phyloP scores from a whole-genome alignment of 2,329 filamentous ascomycete genomes.

The Tolypocladium inflatum region DNA sequence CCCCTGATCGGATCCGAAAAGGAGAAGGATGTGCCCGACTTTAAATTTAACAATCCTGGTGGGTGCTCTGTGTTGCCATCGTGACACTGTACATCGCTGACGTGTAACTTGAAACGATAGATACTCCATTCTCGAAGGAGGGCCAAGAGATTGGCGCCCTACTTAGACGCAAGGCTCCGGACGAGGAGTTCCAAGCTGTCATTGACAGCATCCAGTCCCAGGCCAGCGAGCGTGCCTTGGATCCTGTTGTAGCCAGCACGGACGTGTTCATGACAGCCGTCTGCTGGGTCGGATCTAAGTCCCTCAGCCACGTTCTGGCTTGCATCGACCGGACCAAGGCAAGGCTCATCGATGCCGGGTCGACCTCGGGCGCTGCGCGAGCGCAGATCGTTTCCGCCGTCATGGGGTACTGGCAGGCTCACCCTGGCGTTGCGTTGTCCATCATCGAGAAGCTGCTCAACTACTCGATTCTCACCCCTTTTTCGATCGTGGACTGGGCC shows the following conservation, averaged over 20 bases:
- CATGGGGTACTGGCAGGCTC: constrained; percentile 85
- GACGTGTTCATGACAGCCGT: constrained; percentile 92
- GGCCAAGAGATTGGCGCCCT: constrained; percentile 74
- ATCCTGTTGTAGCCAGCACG: constrained; percentile 76
- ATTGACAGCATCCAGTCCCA: constrained; percentile 75
- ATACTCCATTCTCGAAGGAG: constrained; percentile 72
- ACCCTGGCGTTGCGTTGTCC: constrained; percentile 83
- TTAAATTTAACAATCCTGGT: constrained; percentile 77
- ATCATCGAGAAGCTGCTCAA: constrained; percentile 97
- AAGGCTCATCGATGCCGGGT: constrained; percentile 69
- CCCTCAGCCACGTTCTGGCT: constrained; percentile 87
- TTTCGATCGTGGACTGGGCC: constrained; percentile 83
- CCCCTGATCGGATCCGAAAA: constrained; percentile 74
- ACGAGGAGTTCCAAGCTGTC: constrained; percentile 76
- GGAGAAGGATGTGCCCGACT: constrained; percentile 91
- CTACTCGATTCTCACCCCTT: constrained; percentile 85
- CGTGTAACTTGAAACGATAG: constrained; percentile 26
- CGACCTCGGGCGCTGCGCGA: constrained; percentile 64
- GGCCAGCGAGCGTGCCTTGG: constrained; percentile 60
- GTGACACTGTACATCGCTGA: background rate
- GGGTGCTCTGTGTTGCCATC: constrained; percentile 22
- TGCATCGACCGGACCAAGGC: constrained; percentile 94
- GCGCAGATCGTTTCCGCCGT: constrained; percentile 86
- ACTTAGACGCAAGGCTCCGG: constrained; percentile 73
- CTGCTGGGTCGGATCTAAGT: constrained; percentile 90